phyloP scores from a whole-genome alignment of 148 eudicot genomes.

The Fallopia convolvulus region DNA sequence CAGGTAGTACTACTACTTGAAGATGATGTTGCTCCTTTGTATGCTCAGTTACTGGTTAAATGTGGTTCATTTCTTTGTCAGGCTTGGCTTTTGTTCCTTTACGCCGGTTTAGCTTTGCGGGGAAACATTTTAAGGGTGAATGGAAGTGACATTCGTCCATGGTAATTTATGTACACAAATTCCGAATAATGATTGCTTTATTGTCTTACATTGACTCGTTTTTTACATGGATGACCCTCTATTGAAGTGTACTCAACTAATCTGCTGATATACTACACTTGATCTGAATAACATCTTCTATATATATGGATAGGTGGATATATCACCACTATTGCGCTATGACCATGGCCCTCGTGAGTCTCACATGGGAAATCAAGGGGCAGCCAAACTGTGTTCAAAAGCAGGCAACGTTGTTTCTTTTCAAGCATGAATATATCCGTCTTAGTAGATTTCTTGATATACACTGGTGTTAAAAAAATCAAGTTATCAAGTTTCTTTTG shows the following conservation, averaged over 20 bases:
- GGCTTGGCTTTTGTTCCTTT: constrained; percentile 95
- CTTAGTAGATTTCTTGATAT: too few relatives aligned
- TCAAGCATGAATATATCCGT: neutral
- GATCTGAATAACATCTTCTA: neutral
- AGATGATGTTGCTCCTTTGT: neutral
- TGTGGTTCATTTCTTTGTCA: constrained; percentile 22
- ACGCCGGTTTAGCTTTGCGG: constrained; percentile 87
- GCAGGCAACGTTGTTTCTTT: constrained; percentile 41
- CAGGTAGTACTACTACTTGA: constrained; percentile 36
- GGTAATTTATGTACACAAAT: constrained; percentile 35
- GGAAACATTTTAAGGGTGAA: constrained; percentile 91
- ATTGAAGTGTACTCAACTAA: neutral
- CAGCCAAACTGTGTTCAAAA: constrained; percentile 72
- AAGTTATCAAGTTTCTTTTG: too few relatives aligned
- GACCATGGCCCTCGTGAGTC: constrained; percentile 92
- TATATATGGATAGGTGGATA: constrained; percentile 57
- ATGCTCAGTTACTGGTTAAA: neutral
- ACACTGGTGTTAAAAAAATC: too few relatives aligned
- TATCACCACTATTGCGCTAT: constrained; percentile 94
- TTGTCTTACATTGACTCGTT: neutral
- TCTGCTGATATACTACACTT: neutral
- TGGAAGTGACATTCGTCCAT: constrained; percentile 96
- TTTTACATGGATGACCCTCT: too few relatives aligned
- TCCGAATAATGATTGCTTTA: neutral
- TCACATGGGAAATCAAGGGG: constrained; percentile 94